A percentile compares a stretch with the other conserved stretches of the same genome.
phyloP scores from a whole-genome alignment of 371 early-diverging fungal genomes.

The Syncephalis fuscata region DNA sequence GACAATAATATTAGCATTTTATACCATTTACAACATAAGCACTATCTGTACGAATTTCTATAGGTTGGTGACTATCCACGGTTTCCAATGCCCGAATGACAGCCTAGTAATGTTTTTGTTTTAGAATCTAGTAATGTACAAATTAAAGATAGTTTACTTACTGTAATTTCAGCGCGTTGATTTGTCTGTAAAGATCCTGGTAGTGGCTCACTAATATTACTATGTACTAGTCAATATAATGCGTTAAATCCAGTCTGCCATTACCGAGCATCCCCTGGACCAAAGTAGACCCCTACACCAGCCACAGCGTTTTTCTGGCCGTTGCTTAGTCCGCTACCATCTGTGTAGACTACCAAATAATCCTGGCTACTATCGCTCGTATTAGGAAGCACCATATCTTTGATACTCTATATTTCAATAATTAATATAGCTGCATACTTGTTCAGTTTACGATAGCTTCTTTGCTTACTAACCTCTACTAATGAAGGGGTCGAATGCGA shows the following conservation, averaged over 20 bases:
- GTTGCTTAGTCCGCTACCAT: conserved; percentile 59
- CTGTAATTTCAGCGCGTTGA: conserved; percentile 70
- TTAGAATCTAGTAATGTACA: no score
- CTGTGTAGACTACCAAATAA: conserved; percentile 41
- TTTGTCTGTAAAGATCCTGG: conserved; percentile 51
- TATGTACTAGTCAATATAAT: no score
- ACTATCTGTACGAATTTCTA: conserved; percentile 52
- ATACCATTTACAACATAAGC: conserved; percentile 38
- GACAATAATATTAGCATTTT: not conserved
- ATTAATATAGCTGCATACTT: no score
- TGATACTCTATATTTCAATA: no score
- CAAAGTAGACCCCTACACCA: conserved; percentile 72
- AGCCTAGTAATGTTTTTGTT: no score
- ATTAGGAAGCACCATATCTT: no score
- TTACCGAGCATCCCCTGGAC: conserved; percentile 34
- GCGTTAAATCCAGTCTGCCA: not conserved
- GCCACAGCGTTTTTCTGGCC: conserved; percentile 41
- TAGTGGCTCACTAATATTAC: conserved; percentile 57
- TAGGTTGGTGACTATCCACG: conserved; percentile 7
- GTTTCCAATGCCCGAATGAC: conserved; percentile 46
- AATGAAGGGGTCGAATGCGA: no score
- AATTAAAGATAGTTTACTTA: no score
- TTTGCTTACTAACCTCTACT: no score
- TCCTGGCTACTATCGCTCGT: not conserved
- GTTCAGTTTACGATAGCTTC: no score